Percentiles rank a stretch among this genome's conserved stretches.
These are phyloP conservation scores for Rubroboletus satanas DNA, from an alignment of 768 basidiomycete species.

Conservation along the genomic window DNA sequence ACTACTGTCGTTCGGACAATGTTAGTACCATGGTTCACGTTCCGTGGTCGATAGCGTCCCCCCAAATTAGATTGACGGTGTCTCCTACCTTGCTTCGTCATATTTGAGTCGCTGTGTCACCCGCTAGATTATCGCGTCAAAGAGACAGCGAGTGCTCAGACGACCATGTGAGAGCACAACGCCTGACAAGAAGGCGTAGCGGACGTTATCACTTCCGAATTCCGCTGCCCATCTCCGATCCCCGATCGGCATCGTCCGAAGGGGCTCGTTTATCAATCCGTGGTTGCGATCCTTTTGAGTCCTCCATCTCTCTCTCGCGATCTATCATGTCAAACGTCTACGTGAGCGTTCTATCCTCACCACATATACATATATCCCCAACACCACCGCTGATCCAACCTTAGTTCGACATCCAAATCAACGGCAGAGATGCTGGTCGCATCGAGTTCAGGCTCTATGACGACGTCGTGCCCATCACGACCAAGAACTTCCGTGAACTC, in stretches of 20 bases:
- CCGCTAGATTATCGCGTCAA: too few species aligned
- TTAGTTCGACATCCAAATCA: slow-evolving; percentile 66
- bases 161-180: too few species aligned
- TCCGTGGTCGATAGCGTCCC: neutral
- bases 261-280: neutral
- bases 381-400: neutral
- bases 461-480: slow-evolving; percentile 67
- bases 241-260: slow-evolving; percentile 10
- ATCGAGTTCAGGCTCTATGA: slow-evolving; percentile 88
- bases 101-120: too few species aligned
- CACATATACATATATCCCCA: too few species aligned
- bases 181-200: too few species aligned
- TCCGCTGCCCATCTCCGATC: slow-evolving; percentile 1
- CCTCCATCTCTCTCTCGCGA: neutral
- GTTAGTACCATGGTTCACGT: neutral
- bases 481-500: slow-evolving; percentile 86
- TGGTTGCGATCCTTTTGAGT: neutral
- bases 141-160: too few species aligned
- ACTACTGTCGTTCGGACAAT: neutral
- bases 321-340: slow-evolving; percentile 24
- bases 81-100: too few species aligned
- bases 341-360: neutral
- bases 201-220: neutral
- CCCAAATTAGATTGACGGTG: neutral
- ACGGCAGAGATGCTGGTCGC: slow-evolving; percentile 40